These are phyloP conservation scores for Leucocoprinus birnbaumii DNA, from an alignment of 768 basidiomycete genomes.

Conservation along the genomic window DNA sequence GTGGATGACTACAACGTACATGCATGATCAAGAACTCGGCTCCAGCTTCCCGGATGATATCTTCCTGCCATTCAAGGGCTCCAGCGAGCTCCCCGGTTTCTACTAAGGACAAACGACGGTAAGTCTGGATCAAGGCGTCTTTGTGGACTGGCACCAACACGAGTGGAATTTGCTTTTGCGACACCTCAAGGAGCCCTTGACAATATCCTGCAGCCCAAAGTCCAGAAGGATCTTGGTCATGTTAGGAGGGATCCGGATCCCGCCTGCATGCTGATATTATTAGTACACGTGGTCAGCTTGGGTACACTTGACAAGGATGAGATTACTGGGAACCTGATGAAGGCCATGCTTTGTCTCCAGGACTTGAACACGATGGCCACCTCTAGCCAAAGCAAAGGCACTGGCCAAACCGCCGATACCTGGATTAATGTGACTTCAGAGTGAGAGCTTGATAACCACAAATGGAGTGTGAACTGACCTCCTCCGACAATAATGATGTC, in stretches of 20 bases:
- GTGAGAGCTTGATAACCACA: not conserved
- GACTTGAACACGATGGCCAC: conserved; percentile 49
- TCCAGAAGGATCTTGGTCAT: conserved; percentile 45
- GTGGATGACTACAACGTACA: conserved; percentile 25
- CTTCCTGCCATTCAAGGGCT: conserved; percentile 44
- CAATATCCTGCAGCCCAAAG: conserved; percentile 46
- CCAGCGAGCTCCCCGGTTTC: conserved; percentile 41
- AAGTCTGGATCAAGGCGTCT: not conserved
- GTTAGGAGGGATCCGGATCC: conserved; percentile 51
- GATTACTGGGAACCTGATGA: conserved; percentile 25
- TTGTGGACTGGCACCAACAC: conserved; percentile 23
- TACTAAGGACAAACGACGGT: conserved; percentile 25
- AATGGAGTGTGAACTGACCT: conserved; percentile 25
- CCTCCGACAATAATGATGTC: conserved; percentile 49
- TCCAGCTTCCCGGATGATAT: conserved; percentile 44
- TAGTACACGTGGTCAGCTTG: not conserved
- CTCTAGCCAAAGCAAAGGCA: conserved; percentile 43
- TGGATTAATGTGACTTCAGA: conserved; percentile 10
- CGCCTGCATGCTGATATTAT: conserved; percentile 28
- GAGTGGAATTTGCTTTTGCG: conserved; percentile 32
- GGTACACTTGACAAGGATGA: not conserved
- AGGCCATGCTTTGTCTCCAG: conserved; percentile 36
- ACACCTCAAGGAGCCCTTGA: conserved; percentile 30
- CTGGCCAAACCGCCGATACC: conserved; percentile 48
- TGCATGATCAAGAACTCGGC: conserved; percentile 49